Evolutionary conservation across 139 green algal genomes (phyloP).

Genomic region (Chlorella vulgaris): DNA sequence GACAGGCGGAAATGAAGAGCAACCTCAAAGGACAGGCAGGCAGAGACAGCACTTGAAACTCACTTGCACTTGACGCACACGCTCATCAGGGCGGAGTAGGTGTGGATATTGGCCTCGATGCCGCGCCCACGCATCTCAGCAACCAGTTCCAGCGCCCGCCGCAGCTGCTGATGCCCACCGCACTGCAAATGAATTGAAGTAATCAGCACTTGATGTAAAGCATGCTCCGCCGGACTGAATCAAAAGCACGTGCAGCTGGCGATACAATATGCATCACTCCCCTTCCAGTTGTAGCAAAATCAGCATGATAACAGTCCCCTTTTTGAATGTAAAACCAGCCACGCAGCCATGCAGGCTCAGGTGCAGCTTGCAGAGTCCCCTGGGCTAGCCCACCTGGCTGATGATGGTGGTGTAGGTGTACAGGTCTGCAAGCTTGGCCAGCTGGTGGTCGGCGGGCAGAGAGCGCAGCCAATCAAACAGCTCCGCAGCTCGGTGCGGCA

Average conservation of each 20-base stretch:
- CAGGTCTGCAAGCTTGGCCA: slow-evolving; percentile 71
- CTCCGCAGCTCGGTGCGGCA: slow-evolving; percentile 64
- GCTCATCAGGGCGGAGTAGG: slow-evolving; percentile 74
- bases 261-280: too few relatives aligned
- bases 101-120: slow-evolving; percentile 72
- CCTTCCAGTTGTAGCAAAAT: too few relatives aligned
- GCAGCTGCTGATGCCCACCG: slow-evolving; percentile 58
- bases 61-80: slow-evolving; percentile 64
- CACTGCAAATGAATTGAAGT: slow-evolving; percentile 22
- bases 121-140: slow-evolving; percentile 63
- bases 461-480: slow-evolving; percentile 79
- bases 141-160: slow-evolving; percentile 59
- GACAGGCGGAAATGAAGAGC: too few relatives aligned
- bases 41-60: not conserved
- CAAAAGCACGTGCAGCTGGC: too few relatives aligned
- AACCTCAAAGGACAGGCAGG: too few relatives aligned
- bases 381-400: slow-evolving; percentile 26
- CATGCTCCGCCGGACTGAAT: too few relatives aligned
- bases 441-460: slow-evolving; percentile 48
- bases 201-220: too few relatives aligned
- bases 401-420: slow-evolving; percentile 78
- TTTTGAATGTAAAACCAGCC: not conserved
- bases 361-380: not conserved
- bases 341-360: not conserved
- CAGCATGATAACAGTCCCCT: too few relatives aligned